phyloP scores from a whole-genome alignment of 352 stramenopile species.

The Thalassiosira exigua region DNA sequence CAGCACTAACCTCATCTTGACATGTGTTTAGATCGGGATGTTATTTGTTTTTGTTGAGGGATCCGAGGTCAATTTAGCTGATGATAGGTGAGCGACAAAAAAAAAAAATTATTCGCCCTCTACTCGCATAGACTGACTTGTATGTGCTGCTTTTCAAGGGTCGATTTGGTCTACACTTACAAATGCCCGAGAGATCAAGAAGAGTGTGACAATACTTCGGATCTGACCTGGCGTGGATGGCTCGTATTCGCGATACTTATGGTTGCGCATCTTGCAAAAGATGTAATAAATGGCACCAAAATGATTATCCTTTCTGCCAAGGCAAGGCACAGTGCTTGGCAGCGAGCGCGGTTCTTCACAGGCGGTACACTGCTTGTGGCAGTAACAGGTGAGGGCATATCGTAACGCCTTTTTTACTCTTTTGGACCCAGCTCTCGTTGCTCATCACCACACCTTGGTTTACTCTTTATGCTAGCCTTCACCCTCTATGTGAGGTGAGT shows the following conservation, averaged over 20 bases:
- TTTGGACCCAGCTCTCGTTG: too few relatives aligned
- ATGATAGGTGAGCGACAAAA: slow-evolving; percentile 28
- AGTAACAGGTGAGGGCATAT: too few relatives aligned
- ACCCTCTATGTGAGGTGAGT: too few relatives aligned
- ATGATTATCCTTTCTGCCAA: slow-evolving; percentile 2
- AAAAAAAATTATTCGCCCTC: too few relatives aligned
- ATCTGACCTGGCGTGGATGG: slow-evolving; percentile 5
- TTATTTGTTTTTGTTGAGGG: slow-evolving; percentile 19
- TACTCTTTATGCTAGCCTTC: too few relatives aligned
- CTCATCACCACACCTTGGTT: too few relatives aligned
- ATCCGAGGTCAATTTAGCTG: slow-evolving; percentile 3
- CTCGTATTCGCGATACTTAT: slow-evolving; percentile 19
- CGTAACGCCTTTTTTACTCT: too few relatives aligned
- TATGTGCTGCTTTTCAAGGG: too few relatives aligned
- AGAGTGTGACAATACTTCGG: slow-evolving; percentile 5
- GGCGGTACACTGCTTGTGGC: slow-evolving; percentile 11
- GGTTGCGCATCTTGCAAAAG: not conserved
- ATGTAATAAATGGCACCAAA: slow-evolving; percentile 20
- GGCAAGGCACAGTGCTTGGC: not conserved
- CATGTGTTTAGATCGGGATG: too few relatives aligned
- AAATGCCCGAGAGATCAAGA: slow-evolving; percentile 16
- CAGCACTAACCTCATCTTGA: too few relatives aligned
- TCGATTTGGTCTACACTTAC: slow-evolving; percentile 13
- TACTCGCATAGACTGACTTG: too few relatives aligned
- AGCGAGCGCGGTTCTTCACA: slow-evolving; percentile 6